phyloP scores from a whole-genome alignment of 2,329 filamentous ascomycete genomes.

The Fusarium setosum region DNA sequence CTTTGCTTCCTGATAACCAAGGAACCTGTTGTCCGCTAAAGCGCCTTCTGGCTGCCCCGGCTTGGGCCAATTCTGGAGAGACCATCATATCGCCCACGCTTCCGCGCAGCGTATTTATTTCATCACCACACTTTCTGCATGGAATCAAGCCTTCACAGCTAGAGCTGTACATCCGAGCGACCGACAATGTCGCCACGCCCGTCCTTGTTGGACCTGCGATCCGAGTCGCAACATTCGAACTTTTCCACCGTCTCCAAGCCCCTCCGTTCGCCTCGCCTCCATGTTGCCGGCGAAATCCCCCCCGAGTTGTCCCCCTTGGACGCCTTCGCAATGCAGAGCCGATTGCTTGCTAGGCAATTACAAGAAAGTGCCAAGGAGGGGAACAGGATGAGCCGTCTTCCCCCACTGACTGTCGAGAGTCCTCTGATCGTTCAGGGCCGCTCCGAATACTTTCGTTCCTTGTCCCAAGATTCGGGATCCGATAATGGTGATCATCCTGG shows the following conservation, averaged over 20 bases:
- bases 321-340: slow-evolving; percentile 92
- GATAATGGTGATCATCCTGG: slow-evolving; percentile 52
- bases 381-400: slow-evolving; percentile 84
- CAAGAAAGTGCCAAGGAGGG: slow-evolving; percentile 81
- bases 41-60: neutral
- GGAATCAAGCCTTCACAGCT: slow-evolving; percentile 22
- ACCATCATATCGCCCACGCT: neutral
- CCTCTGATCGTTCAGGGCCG: slow-evolving; percentile 80
- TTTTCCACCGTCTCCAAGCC: slow-evolving; percentile 60
- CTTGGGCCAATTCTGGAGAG: slow-evolving; percentile 1
- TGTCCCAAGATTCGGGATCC: slow-evolving; percentile 71
- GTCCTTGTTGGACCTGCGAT: slow-evolving; percentile 69
- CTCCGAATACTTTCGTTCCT: slow-evolving; percentile 83
- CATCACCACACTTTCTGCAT: slow-evolving; percentile 22
- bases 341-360: slow-evolving; percentile 86
- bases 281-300: slow-evolving; percentile 83
- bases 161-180: slow-evolving; percentile 23
- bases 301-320: slow-evolving; percentile 94
- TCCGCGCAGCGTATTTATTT: slow-evolving; percentile 1
- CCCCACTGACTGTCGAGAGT: slow-evolving; percentile 84
- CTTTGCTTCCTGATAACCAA: neutral
- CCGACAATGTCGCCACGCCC: slow-evolving; percentile 66
- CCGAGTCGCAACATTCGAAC: slow-evolving; percentile 64
- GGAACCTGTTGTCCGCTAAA: slow-evolving; percentile 1
- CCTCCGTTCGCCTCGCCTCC: slow-evolving; percentile 78